Evolutionary conservation across 148 eudicot species (phyloP).

Genomic region (Rhododendron griersonianum): DNA sequence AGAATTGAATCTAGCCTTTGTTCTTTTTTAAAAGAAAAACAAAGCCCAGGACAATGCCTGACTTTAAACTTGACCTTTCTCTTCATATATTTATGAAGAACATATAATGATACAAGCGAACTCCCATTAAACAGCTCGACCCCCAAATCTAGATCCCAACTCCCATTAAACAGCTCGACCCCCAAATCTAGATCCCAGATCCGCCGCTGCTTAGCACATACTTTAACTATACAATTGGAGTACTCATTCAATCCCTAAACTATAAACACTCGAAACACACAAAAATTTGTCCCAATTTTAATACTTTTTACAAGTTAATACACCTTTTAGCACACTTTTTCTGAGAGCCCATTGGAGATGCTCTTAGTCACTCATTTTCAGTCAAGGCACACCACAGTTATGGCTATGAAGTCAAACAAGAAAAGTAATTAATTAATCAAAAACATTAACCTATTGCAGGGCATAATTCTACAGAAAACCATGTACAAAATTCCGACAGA

Average conservation of each 20-base stretch:
- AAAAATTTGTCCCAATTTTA: neutral
- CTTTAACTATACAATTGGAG: neutral
- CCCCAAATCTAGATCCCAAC: neutral
- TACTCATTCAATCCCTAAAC: neutral
- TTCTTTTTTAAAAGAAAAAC: neutral
- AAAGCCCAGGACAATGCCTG: neutral
- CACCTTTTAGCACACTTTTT: neutral
- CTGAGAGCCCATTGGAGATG: neutral
- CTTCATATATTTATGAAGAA: neutral
- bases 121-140: neutral
- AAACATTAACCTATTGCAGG: neutral
- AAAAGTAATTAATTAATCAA: neutral
- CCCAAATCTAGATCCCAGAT: neutral
- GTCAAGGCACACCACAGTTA: neutral
- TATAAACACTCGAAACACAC: neutral
- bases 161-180: neutral
- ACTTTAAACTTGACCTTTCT: neutral
- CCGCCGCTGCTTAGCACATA: neutral
- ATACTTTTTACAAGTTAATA: neutral
- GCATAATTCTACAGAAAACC: neutral
- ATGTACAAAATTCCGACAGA: neutral
- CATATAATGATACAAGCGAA: neutral
- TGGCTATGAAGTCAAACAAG: neutral
- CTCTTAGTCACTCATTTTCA: neutral
- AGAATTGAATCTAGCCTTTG: neutral